Conservation (phyloP, 2,329 filamentous ascomycete genomes). For the Trichoderma harzianum region DNA sequence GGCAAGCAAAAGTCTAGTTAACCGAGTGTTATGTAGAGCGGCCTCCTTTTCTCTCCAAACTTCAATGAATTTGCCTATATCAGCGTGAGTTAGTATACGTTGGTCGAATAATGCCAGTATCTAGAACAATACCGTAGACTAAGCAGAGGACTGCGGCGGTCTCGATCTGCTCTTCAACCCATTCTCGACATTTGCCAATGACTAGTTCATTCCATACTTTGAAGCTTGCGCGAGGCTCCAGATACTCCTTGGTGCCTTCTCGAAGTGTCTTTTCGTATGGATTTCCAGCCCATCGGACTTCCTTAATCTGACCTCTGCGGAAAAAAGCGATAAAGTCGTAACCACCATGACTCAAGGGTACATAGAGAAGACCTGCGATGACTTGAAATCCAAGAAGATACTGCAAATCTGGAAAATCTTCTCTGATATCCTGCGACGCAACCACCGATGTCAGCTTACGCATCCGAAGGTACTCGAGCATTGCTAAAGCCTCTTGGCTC, state of each 20-base stretch:
- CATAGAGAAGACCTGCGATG: constrained; percentile 75
- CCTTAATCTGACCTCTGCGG: constrained; percentile 68
- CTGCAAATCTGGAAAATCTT: constrained; percentile 76
- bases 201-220: constrained; percentile 79
- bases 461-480: constrained; percentile 81
- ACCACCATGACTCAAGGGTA: constrained; percentile 73
- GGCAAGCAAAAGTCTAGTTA: constrained; percentile 74
- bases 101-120: neutral
- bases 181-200: constrained; percentile 77
- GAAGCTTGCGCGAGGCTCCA: constrained; percentile 79
- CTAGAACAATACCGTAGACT: constrained; percentile 63
- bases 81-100: neutral
- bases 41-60: constrained; percentile 91
- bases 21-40: constrained; percentile 74
- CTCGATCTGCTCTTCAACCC: constrained; percentile 85
- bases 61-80: constrained; percentile 70
- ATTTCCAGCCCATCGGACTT: constrained; percentile 84
- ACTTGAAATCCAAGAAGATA: constrained; percentile 76
- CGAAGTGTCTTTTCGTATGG: constrained; percentile 76
- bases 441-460: constrained; percentile 71
- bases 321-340: constrained; percentile 90
- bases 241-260: constrained; percentile 67
- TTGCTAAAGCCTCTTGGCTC: constrained; percentile 76
- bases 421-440: constrained; percentile 69
- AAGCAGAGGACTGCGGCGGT: constrained; percentile 83